These are phyloP conservation scores for Phytophthora cactorum DNA, from an alignment of 352 stramenopile species.

Conservation along the genomic window DNA sequence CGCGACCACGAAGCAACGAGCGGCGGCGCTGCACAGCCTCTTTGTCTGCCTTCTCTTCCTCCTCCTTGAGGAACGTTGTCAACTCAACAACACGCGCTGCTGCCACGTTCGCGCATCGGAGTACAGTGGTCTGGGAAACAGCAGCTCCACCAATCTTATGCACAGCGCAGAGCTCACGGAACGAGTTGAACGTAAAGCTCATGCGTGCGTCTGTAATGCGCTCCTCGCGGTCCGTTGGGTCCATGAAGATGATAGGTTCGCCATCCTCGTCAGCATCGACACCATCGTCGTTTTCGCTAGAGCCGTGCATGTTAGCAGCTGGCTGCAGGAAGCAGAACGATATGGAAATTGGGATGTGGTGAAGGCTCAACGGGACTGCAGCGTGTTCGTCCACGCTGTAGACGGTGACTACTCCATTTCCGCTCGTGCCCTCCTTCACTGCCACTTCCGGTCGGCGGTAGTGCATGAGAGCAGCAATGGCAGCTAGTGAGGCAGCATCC, in stretches of 20 bases:
- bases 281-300: conserved; percentile 21
- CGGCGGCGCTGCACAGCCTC: conserved; percentile 67
- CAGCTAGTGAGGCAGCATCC: conserved; percentile 92
- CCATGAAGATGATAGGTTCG: conserved; percentile 81
- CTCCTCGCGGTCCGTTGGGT: conserved; percentile 91
- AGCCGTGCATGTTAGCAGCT: conserved; percentile 15
- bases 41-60: conserved; percentile 77
- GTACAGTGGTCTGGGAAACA: conserved; percentile 67
- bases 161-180: conserved; percentile 90
- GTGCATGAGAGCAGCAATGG: conserved; percentile 94
- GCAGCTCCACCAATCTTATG: conserved; percentile 90
- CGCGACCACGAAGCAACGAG: conserved; percentile 71
- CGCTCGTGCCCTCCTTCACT: conserved; percentile 38
- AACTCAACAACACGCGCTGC: conserved; percentile 79
- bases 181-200: conserved; percentile 93
- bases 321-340: conserved; percentile 90
- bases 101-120: conserved; percentile 81
- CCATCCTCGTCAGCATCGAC: conserved; percentile 37
- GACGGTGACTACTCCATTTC: conserved; percentile 52
- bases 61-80: conserved; percentile 79
- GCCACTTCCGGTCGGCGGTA: conserved; percentile 93
- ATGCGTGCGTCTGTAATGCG: conserved; percentile 85
- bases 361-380: conserved; percentile 92
- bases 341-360: conserved; percentile 96
- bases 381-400: conserved; percentile 90